Evolutionary conservation across 192 early-diverging fungal species (phyloP), one percentile per base, ranked within the genome.

Genomic region (Backusella macrospora): DNA sequence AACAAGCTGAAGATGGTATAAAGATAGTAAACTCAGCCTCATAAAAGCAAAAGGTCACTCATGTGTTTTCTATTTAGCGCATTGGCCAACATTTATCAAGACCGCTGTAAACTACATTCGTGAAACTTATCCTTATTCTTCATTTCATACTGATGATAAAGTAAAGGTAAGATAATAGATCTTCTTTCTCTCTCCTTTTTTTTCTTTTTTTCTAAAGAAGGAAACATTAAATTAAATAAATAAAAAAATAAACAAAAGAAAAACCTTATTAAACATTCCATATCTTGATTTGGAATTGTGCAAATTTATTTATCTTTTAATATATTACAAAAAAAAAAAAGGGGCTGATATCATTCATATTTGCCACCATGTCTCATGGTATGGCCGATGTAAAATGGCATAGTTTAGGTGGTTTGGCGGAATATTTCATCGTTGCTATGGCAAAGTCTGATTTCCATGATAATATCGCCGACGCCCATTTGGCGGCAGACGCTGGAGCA

Each of bases 301-400:
- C 9, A 18, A 52, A 52, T 38, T 55, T 71, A 55, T 55, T 23
- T 26, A 52, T 18, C 18, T 23, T 8, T 26, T 59, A 5, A 59
- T 59, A 12, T 59, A 26, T 18, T n/a, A 16, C 47, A 49, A 49
- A 73, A 66, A 21, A 42, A 37, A 26, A 38, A 62, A 39, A 89
- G 83, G 80, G 76, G 8, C 49, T 92, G 15, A 85, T 93, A 21
- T 77, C 86, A 16, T 93, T 93, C 73, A 63, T 90, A 7, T 87
- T 92, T 71, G 90, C 88, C 3, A 81, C 85, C 18, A 79, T 90
- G n/a, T 90, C 90, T 6, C 92, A 93, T 74, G 86, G 84, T 23
- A 79, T 87, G n/a, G 86, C 90, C 0, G 92, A 93, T 68, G 82
- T 88, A 37, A 80, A 85, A 18, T 93, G 90, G 90, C 92, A 93